Conservation (phyloP, 2,329 filamentous ascomycete genomes). For the Paecilomyces sp. region DNA sequence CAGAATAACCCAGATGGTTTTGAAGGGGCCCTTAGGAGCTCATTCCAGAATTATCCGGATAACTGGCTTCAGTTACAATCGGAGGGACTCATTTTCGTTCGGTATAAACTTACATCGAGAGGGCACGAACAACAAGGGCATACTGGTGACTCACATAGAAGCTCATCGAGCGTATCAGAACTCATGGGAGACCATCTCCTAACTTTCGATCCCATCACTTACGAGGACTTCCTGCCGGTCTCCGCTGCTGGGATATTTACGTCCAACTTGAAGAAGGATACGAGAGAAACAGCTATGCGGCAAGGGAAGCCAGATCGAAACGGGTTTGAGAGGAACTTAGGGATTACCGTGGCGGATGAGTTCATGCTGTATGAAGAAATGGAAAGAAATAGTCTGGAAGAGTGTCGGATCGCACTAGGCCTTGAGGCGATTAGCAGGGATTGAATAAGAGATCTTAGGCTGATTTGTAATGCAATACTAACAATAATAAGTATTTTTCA, state of each 20-base stretch:
- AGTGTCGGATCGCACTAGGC: slow-evolving; percentile 13
- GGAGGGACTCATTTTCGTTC: slow-evolving; percentile 33
- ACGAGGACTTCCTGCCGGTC: slow-evolving; percentile 49
- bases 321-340: slow-evolving; percentile 17
- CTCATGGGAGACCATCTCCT: slow-evolving; percentile 24
- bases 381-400: slow-evolving; percentile 15
- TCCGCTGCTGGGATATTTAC: slow-evolving; percentile 48
- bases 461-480: neutral
- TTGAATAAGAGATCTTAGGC: neutral
- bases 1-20: slow-evolving; percentile 10
- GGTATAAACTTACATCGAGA: slow-evolving; percentile 20
- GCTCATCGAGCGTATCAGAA: neutral
- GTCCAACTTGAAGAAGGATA: slow-evolving; percentile 29
- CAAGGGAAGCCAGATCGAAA: slow-evolving; percentile 15
- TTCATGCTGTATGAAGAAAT: slow-evolving; percentile 19
- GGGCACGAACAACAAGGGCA: neutral
- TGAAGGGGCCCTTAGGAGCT: slow-evolving; percentile 15
- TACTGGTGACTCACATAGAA: neutral
- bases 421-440: neutral
- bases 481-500: no score
- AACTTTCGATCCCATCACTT: slow-evolving; percentile 39
- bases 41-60: slow-evolving; percentile 38
- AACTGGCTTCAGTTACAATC: slow-evolving; percentile 29
- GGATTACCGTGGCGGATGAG: slow-evolving; percentile 15
- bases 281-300: neutral